Evolutionary conservation across 2,329 filamentous ascomycete species (phyloP).

Genomic region (Cyphellophora europaea): DNA sequence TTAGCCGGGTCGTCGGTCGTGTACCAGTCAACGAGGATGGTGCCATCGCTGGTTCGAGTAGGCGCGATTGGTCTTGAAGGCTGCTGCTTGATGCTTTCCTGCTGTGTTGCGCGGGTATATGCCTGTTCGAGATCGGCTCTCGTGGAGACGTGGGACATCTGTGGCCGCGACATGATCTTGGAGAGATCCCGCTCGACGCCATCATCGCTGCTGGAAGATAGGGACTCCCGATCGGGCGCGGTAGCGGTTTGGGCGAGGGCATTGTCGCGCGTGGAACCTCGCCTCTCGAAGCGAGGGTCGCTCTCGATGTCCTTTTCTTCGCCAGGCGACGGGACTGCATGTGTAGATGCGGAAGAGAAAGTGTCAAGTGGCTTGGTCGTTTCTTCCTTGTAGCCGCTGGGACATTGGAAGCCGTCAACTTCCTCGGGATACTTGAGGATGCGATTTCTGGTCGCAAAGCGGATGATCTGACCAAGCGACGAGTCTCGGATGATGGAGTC

Average conservation of each 20-base stretch:
- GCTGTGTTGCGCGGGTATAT: conserved; percentile 13
- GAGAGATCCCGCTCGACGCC: conserved; percentile 11
- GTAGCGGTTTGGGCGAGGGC: conserved; percentile 9
- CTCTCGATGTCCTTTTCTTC: conserved; percentile 10
- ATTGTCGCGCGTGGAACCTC: neutral
- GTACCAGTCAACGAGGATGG: conserved; percentile 18
- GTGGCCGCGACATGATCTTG: conserved; percentile 12
- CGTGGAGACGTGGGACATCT: conserved; percentile 10
- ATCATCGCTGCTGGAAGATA: conserved; percentile 1
- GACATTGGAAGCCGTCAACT: conserved; percentile 21
- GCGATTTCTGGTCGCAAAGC: conserved; percentile 32
- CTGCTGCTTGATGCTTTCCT: conserved; percentile 13
- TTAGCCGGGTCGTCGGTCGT: conserved; percentile 20
- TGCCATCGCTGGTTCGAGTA: conserved; percentile 12
- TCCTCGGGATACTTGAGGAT: conserved; percentile 38
- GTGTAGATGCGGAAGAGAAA: conserved; percentile 7
- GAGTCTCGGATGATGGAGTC: conserved; percentile 30
- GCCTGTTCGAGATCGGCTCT: conserved; percentile 13
- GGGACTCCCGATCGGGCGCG: conserved; percentile 10
- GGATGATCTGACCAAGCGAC: conserved; percentile 37
- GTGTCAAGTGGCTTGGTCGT: neutral
- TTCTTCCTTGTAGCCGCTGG: conserved; percentile 3
- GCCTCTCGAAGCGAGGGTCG: neutral
- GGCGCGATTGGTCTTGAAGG: conserved; percentile 12
- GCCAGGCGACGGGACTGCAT: conserved; percentile 3